Percentiles rank a stretch among this genome's conserved stretches.
phyloP scores from a whole-genome alignment of 139 green algal species.

The Spirogloea muscicola region DNA sequence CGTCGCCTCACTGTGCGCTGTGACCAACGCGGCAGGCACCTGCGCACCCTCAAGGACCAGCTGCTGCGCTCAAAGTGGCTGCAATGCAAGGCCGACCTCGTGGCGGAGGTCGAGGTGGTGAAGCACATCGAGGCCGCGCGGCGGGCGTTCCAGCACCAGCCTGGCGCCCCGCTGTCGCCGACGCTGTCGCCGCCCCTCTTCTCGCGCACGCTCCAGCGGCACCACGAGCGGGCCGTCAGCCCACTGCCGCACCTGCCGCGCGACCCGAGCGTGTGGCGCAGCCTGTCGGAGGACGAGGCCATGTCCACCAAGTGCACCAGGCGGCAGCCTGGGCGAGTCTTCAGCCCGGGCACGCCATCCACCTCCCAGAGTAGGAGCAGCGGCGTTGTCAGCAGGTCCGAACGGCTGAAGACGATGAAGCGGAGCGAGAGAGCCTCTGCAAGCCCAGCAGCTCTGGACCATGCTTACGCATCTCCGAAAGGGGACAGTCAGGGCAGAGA shows the following conservation, averaged over 20 bases:
- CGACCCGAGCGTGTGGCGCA: background rate
- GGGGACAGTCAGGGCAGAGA: no score
- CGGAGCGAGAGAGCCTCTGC: no score
- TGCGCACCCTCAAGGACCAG: constrained; percentile 39
- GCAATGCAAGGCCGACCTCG: constrained; percentile 51
- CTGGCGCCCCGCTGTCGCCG: background rate
- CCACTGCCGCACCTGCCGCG: background rate
- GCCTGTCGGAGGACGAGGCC: background rate
- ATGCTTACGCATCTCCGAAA: no score
- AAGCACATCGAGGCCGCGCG: constrained; percentile 51
- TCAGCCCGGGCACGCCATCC: no score
- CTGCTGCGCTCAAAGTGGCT: constrained; percentile 51
- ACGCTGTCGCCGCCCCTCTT: background rate
- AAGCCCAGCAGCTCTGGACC: no score
- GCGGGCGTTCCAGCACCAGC: constrained; percentile 36
- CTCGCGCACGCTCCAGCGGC: background rate
- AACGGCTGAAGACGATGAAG: no score
- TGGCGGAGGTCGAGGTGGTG: constrained; percentile 54
- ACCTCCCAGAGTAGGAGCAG: no score
- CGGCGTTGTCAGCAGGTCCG: no score
- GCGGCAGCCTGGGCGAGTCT: no score
- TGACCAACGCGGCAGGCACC: no score
- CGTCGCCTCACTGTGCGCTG: no score
- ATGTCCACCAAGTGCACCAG: background rate
- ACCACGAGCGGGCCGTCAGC: background rate